These are phyloP conservation scores for Cladosporium sp. DNA, from an alignment of 2,329 filamentous ascomycete genomes.

Conservation along the genomic window DNA sequence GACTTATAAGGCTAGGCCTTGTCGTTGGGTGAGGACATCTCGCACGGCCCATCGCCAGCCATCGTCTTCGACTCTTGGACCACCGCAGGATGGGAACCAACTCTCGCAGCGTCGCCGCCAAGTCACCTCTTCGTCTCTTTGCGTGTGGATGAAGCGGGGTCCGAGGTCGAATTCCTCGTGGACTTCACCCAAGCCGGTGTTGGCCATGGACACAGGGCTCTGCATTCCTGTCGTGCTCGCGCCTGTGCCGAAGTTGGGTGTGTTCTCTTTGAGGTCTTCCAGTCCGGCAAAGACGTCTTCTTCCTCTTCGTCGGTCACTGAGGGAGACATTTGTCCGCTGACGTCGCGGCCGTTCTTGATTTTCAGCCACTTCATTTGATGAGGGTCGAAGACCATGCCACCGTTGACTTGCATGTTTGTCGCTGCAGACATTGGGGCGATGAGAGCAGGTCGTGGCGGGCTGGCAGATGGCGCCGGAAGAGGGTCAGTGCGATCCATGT, in stretches of 20 bases:
- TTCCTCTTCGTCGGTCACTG: constrained; percentile 72
- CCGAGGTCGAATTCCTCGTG: constrained; percentile 98
- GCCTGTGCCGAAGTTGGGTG: constrained; percentile 17
- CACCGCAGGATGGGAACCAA: constrained; percentile 60
- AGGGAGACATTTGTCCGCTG: constrained; percentile 36
- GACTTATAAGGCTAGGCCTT: constrained; percentile 1
- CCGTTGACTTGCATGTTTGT: constrained; percentile 87
- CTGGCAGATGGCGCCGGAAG: constrained; percentile 30
- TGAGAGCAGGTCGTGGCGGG: constrained; percentile 67
- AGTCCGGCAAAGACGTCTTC: constrained; percentile 94
- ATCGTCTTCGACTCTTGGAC: constrained; percentile 7
- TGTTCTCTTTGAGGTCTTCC: constrained; percentile 78
- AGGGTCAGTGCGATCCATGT: constrained; percentile 30
- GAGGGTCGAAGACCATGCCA: constrained; percentile 98
- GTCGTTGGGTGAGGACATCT: neutral
- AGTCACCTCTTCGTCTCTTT: constrained; percentile 84
- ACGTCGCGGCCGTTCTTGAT: constrained; percentile 34
- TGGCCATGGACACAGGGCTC: constrained; percentile 36
- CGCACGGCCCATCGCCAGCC: constrained; percentile 8
- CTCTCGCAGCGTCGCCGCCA: constrained; percentile 85
- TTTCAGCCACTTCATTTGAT: constrained; percentile 97
- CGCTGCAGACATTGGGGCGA: constrained; percentile 71
- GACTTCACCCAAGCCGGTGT: constrained; percentile 69
- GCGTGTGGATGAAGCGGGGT: constrained; percentile 83
- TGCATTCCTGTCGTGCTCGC: constrained; percentile 23